Evolutionary conservation across 805 yeast species (phyloP).

Genomic region (Candida krabiensis): DNA sequence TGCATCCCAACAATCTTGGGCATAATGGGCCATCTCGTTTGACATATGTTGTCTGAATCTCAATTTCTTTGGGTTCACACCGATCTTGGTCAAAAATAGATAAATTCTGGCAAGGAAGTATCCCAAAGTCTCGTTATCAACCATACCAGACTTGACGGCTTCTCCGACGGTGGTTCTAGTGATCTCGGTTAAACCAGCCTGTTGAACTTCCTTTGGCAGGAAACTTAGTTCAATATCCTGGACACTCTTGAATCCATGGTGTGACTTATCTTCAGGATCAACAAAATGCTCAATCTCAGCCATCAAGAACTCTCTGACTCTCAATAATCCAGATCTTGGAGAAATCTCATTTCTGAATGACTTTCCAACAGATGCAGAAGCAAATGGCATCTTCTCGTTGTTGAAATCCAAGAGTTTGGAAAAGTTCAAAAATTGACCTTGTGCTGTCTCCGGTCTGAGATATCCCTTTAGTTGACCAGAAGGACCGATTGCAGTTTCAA

Average conservation of each 20-base stretch:
- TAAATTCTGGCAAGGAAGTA: conserved; percentile 94
- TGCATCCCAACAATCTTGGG: conserved; percentile 99
- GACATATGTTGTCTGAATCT: conserved; percentile 98
- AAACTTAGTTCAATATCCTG: conserved; percentile 71
- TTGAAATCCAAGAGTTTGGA: conserved; percentile 90
- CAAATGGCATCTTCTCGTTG: conserved; percentile 97
- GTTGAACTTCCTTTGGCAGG: conserved; percentile 85
- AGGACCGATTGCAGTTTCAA: conserved; percentile 98
- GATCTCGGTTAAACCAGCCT: conserved; percentile 75
- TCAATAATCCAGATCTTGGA: conserved; percentile 94
- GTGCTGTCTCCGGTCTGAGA: conserved; percentile 98
- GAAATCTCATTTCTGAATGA: conserved; percentile 98
- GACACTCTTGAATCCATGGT: conserved; percentile 76
- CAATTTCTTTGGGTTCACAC: conserved; percentile 79
- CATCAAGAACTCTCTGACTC: conserved; percentile 99
- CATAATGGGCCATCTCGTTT: conserved; percentile 99
- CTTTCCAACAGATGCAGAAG: conserved; percentile 98
- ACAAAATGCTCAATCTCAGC: conserved; percentile 99
- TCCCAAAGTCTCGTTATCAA: conserved; percentile 96
- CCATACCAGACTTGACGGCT: conserved; percentile 84
- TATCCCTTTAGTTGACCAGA: conserved; percentile 95
- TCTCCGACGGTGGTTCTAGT: conserved; percentile 75
- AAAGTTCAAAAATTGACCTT: conserved; percentile 97
- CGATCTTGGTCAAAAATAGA: conserved; percentile 79
- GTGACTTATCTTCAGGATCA: conserved; percentile 86